Evolutionary conservation across 2,329 filamentous ascomycete species (phyloP).

Genomic region (Hymenoscyphus fraxineus): DNA sequence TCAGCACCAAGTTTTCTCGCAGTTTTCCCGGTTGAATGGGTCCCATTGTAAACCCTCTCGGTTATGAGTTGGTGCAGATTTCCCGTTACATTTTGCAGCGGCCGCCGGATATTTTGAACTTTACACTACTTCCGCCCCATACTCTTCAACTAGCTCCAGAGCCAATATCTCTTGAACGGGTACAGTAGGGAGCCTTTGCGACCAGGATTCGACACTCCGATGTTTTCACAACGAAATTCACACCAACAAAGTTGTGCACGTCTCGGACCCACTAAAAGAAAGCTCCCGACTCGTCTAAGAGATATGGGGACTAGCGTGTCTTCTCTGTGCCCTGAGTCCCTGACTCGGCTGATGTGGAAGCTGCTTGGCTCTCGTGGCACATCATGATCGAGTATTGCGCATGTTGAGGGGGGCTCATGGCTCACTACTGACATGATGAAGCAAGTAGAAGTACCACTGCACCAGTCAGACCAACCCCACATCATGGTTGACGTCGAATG

Average conservation of each 20-base stretch:
- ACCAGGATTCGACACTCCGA: no score
- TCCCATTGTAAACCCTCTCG: not conserved
- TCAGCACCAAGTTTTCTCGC: not conserved
- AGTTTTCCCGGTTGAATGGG: not conserved
- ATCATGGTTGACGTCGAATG: not conserved
- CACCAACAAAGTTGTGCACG: no score
- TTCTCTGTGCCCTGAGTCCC: not conserved
- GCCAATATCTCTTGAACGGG: not conserved
- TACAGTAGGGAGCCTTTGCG: no score
- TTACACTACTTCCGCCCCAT: not conserved
- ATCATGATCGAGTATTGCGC: not conserved
- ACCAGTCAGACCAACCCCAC: not conserved
- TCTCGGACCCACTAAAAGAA: no score
- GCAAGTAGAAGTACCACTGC: not conserved
- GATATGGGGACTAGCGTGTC: not conserved
- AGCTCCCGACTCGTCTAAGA: no score
- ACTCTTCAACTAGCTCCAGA: not conserved
- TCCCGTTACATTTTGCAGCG: not conserved
- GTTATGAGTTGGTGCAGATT: not conserved
- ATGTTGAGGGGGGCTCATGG: not conserved
- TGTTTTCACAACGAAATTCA: no score
- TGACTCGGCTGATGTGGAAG: constrained; percentile 2
- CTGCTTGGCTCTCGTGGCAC: not conserved
- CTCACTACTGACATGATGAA: not conserved
- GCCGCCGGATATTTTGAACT: not conserved